These are phyloP conservation scores for Aspergillus unguis DNA, from an alignment of 2,329 filamentous ascomycete genomes.

Conservation along the genomic window DNA sequence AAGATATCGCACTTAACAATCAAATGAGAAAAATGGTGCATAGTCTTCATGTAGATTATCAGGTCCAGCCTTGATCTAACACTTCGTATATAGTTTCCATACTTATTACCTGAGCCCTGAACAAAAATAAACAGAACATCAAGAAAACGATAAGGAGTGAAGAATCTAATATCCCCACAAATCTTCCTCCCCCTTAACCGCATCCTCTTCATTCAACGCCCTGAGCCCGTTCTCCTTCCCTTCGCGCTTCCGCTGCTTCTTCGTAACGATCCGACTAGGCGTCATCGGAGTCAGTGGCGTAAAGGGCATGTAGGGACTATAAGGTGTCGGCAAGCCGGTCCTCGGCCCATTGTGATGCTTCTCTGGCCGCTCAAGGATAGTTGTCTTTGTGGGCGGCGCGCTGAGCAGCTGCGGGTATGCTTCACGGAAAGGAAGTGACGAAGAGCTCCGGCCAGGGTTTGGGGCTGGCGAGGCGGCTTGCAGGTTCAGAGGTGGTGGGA, in stretches of 20 bases:
- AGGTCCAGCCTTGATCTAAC: too few species aligned
- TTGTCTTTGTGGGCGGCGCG: constrained; percentile 49
- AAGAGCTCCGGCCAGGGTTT: constrained; percentile 28
- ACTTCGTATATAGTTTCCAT: too few species aligned
- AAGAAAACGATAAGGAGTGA: not conserved
- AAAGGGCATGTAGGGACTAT: constrained; percentile 51
- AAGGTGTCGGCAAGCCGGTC: constrained; percentile 49
- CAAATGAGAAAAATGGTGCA: too few species aligned
- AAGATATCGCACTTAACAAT: too few species aligned
- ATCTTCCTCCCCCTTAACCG: constrained; percentile 45
- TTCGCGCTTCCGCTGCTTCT: constrained; percentile 42
- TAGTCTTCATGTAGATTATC: too few species aligned
- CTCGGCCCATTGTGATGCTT: constrained; percentile 38
- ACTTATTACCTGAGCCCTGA: not conserved
- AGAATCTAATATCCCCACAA: constrained; percentile 40
- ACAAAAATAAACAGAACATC: not conserved
- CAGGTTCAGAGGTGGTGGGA: constrained; percentile 33
- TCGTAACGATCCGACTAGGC: constrained; percentile 45
- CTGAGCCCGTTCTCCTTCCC: constrained; percentile 43
- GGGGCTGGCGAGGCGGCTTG: constrained; percentile 1
- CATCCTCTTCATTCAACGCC: constrained; percentile 46
- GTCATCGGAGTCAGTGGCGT: constrained; percentile 50
- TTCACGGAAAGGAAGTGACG: constrained; percentile 44
- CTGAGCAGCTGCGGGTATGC: constrained; percentile 40
- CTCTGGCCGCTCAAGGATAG: constrained; percentile 45